Evolutionary conservation across 352 stramenopile genomes (phyloP).

Genomic region (Phytophthora podocarpi): DNA sequence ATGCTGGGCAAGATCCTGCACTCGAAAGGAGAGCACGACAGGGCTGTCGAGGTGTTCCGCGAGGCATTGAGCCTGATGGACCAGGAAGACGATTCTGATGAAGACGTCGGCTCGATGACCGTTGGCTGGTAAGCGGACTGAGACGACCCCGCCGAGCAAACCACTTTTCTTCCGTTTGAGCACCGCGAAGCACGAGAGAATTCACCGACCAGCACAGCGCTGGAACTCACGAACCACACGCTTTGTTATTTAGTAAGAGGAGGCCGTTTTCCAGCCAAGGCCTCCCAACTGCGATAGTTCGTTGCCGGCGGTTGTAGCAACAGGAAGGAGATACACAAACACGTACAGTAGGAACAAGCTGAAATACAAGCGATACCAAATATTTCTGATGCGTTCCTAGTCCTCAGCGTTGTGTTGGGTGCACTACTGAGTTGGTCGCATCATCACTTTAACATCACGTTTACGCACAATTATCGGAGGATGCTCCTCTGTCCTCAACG

Average conservation of each 20-base stretch:
- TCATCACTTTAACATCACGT: slow-evolving; percentile 10
- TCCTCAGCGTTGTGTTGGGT: neutral
- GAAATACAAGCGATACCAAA: slow-evolving; percentile 32
- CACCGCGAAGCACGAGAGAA: slow-evolving; percentile 7
- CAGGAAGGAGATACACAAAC: slow-evolving; percentile 19
- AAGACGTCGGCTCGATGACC: slow-evolving; percentile 79
- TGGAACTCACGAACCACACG: slow-evolving; percentile 24
- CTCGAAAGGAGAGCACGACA: slow-evolving; percentile 77
- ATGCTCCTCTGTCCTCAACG: slow-evolving; percentile 1
- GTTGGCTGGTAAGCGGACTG: slow-evolving; percentile 71
- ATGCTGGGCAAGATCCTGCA: slow-evolving; percentile 87
- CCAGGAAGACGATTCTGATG: slow-evolving; percentile 67
- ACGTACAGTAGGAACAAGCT: slow-evolving; percentile 42
- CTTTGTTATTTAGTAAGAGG: slow-evolving; percentile 46
- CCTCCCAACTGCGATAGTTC: slow-evolving; percentile 9
- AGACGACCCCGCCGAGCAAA: neutral
- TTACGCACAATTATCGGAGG: neutral
- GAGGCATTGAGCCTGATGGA: slow-evolving; percentile 77
- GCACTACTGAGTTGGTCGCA: too few species aligned
- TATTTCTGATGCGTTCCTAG: neutral
- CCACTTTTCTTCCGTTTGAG: slow-evolving; percentile 13
- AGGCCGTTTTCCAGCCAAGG: slow-evolving; percentile 27
- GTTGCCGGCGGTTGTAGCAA: neutral
- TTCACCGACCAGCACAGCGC: slow-evolving; percentile 24
- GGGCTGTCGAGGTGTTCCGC: slow-evolving; percentile 77